These are phyloP conservation scores for Tetracentron sinense DNA, from an alignment of 164 flowering plant species.

Conservation along the genomic window DNA sequence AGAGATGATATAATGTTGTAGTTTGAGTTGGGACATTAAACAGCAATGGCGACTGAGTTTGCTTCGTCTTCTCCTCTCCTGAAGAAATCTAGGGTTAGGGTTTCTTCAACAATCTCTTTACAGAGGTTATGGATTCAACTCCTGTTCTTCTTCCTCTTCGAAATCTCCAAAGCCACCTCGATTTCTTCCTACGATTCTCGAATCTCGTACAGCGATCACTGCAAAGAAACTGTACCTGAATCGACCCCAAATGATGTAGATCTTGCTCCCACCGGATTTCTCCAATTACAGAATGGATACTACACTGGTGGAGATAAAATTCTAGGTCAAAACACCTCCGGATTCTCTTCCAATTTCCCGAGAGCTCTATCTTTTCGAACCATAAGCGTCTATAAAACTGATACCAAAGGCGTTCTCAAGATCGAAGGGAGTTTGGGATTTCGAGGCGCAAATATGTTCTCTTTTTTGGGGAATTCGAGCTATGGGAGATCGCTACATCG, in stretches of 20 bases:
- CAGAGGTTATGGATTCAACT: no score
- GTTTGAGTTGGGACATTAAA: neutral
- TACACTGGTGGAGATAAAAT: conserved; percentile 20
- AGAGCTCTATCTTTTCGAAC: conserved; percentile 7
- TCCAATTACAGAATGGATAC: conserved; percentile 8
- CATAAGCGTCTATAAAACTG: conserved; percentile 9
- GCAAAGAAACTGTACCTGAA: conserved; percentile 20
- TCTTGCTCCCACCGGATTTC: neutral
- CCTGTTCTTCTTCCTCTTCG: conserved; percentile 11
- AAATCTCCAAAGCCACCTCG: neutral
- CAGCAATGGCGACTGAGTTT: conserved; percentile 4
- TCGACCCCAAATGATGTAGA: neutral
- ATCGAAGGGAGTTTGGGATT: conserved; percentile 17
- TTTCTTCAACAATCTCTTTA: neutral
- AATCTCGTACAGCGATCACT: conserved; percentile 17
- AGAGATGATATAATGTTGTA: neutral
- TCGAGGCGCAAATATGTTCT: neutral
- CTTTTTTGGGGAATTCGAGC: neutral
- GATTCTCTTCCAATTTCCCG: conserved; percentile 5
- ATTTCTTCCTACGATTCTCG: neutral
- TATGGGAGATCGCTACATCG: neutral
- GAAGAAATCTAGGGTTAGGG: conserved; percentile 18
- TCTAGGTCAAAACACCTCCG: conserved; percentile 7
- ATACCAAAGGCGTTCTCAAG: conserved; percentile 16
- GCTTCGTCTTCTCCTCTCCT: neutral